Base-by-base conservation (phyloP, 2,329 filamentous ascomycete genomes). In the Colletotrichum sp. region DNA sequence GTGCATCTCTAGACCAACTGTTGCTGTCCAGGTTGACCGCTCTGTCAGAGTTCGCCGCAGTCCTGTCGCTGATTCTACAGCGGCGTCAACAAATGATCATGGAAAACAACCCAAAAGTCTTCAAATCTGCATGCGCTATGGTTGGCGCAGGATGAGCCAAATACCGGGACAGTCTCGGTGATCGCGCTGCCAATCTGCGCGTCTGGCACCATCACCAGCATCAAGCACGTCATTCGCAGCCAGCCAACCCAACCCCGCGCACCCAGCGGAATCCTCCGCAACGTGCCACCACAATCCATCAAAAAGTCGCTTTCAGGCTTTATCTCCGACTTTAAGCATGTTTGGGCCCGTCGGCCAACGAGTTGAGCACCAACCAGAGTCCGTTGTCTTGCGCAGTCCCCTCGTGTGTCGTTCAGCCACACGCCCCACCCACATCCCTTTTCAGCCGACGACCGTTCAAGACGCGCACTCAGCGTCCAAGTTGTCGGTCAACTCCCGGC, bases 401-500 rank as follows among this genome's bases (percentile, higher is more conserved):
- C 28, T 24, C 24, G 13, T 21, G 5, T 30, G 30, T 55, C n/a
- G 26, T 30, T 48, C 34, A 39, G 55, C 55, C 52, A 55, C 34
- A 2, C 4, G 63, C 63, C 63, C 73, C 73, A 72, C 69, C 7
- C 69, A 55, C 57, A 28, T 32, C 28, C 32, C 6, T 60, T 66
- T n/a, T 5, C n/a, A 10, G 32, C 16, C n/a, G 28, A 28, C 28
- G 10, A 24, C 24, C 13, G 9, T 60, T 12, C 9, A 34, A 5
- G 26, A 4, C 18, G 55, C 7, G 66, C 8, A 26, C 15, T 26
- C 4, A 24, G 13, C 16, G 18, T 16, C 24, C 21, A 34, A 21
- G 12, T 26, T 55, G 32, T 72, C 73, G 73, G 73, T 7, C 69
- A 75, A 72, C 43, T 64, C 73, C 73, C 73, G 73, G 69, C 57